Base-by-base conservation (phyloP, 805 yeast genomes). In the Teunomyces aglyptinius region DNA sequence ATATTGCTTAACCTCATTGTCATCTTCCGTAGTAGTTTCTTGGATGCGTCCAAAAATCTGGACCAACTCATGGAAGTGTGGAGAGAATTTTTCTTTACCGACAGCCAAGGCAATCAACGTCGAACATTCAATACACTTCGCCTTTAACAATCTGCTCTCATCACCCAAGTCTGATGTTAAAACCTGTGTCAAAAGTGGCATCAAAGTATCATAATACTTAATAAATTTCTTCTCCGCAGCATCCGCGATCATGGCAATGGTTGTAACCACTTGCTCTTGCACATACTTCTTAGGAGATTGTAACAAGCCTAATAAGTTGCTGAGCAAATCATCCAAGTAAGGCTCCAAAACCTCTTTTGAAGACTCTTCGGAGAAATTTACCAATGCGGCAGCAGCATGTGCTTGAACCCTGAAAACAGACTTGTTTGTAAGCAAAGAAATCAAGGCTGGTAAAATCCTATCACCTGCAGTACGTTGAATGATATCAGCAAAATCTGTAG, bases 301-400 rank as follows among this genome's bases (percentile, higher is more conserved):
- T 48, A 94, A 75, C 20, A 92, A 72, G 1, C 81, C 83, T 46
- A 94, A 74, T 52, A 94, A 72, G 56, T 88, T 86, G 28, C 82
- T 76, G 48, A 94, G 74, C 57, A 94, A 71, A 54, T 77, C 81
- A 64, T 94, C 99, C 60, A 94, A 75, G 59, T 86, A 91, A n/a
- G 98, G 98, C 60, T 90, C 97, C 56, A 94, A 71, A 8, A 84
- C 81, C 51, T 87, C 96, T 60, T 89, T 86, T 5, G 88, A 71
- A 2, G 98, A 96, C 52, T 86, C 89, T 67, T 94, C 99, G 34
- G 92, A 82, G 64, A 94, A 94, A 64, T 94, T 94, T 39, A 94
- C 98, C 58, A 92, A 75, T 0, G 99, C 99, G 44, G 99, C 99
- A 36, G 99, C 97, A 13, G 97, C 98, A 62, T 94, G 99, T 0